These are phyloP conservation scores for Stipa capillata DNA, from an alignment of 176 grass and related monocot species.

Conservation along the genomic window DNA sequence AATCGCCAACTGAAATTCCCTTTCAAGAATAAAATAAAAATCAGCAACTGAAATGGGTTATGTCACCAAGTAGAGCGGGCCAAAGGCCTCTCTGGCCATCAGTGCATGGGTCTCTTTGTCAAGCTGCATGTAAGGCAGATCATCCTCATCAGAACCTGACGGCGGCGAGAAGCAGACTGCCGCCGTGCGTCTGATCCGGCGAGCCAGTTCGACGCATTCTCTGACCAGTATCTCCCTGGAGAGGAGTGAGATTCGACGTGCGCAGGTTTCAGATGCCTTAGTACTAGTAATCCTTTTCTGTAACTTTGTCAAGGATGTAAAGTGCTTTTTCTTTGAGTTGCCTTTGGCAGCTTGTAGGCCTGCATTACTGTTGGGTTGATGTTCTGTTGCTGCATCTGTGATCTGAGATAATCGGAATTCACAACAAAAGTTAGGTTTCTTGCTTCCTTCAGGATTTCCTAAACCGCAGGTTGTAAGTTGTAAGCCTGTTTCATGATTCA, in stretches of 20 bases:
- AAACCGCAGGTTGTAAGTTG: background rate
- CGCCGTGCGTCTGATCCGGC: background rate
- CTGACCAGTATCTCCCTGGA: constrained; percentile 9
- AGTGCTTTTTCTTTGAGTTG: background rate
- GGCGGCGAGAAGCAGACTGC: constrained; percentile 11
- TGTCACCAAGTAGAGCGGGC: constrained; percentile 48
- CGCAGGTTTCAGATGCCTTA: background rate
- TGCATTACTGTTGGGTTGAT: background rate
- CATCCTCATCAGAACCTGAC: background rate
- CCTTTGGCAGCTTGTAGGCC: background rate
- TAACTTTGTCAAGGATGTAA: background rate
- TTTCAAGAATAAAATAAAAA: no score
- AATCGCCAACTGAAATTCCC: no score
- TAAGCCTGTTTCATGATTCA: background rate
- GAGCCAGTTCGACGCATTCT: background rate
- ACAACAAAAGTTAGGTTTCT: background rate
- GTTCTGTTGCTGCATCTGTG: background rate
- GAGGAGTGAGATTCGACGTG: background rate
- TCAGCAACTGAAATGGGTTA: background rate
- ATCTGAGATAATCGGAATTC: background rate
- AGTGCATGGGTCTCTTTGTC: constrained; percentile 26
- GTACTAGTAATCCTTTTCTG: background rate
- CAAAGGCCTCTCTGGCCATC: constrained; percentile 35
- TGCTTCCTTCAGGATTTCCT: background rate
- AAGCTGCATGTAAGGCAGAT: constrained; percentile 34